Evolutionary conservation across 345 rosid genomes (phyloP).

Genomic region (Combretum micranthum): DNA sequence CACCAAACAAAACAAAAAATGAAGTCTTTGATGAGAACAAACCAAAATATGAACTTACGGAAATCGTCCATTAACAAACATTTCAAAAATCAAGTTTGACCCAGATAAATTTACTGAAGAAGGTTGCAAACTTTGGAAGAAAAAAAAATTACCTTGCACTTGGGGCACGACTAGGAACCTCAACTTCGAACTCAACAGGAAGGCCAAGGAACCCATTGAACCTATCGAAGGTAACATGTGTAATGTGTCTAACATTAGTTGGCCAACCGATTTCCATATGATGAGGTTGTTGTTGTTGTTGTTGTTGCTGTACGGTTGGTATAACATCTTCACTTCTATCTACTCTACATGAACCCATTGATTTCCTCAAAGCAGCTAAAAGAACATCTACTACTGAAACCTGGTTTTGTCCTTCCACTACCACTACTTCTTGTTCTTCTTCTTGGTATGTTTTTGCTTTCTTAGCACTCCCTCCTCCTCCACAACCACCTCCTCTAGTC

Average conservation of each 20-base stretch:
- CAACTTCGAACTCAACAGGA: conserved; percentile 91
- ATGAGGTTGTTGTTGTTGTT: conserved; percentile 9
- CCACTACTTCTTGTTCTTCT: conserved; percentile 13
- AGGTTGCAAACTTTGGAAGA: not conserved
- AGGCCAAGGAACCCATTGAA: conserved; percentile 90
- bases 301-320: conserved; percentile 22
- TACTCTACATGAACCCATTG: conserved; percentile 76
- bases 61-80: too few relatives aligned
- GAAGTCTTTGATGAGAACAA: too few relatives aligned
- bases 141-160: conserved; percentile 64
- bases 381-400: conserved; percentile 59
- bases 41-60: too few relatives aligned
- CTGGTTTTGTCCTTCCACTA: conserved; percentile 64
- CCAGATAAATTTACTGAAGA: not conserved
- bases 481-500: conserved; percentile 68
- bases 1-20: too few relatives aligned
- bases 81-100: not conserved
- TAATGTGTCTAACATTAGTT: conserved; percentile 75
- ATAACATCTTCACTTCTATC: conserved; percentile 52
- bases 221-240: conserved; percentile 93
- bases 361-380: conserved; percentile 69
- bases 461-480: conserved; percentile 37
- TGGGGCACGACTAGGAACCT: conserved; percentile 87
- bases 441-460: conserved; percentile 14
- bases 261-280: conserved; percentile 94